These are phyloP conservation scores for Microbotryomycetes sp. DNA, from an alignment of 1,284 basidiomycete species.

Conservation along the genomic window DNA sequence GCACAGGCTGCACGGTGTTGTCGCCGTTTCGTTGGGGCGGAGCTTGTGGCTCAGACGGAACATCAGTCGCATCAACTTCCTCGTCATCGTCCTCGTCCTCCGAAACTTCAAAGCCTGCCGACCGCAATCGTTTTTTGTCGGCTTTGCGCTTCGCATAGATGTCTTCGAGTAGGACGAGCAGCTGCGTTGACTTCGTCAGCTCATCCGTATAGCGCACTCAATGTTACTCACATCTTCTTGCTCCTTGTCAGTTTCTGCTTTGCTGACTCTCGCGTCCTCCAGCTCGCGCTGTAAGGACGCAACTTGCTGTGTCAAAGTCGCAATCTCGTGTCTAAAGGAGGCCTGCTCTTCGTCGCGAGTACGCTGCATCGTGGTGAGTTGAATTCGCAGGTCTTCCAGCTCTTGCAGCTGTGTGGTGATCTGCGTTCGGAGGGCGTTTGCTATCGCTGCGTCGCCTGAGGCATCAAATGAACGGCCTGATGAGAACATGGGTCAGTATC, in stretches of 20 bases:
- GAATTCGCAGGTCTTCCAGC: conserved; percentile 51
- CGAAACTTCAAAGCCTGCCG: conserved; percentile 66
- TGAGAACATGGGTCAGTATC: conserved; percentile 2
- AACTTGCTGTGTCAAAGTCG: conserved; percentile 40
- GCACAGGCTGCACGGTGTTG: no score
- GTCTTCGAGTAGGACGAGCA: conserved; percentile 89
- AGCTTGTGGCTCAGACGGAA: conserved; percentile 22
- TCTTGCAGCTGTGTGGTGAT: conserved; percentile 71
- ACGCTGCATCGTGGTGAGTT: conserved; percentile 41
- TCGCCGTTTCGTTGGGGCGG: not conserved
- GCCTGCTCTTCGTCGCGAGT: conserved; percentile 34
- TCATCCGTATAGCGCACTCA: conserved; percentile 80
- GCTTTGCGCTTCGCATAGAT: conserved; percentile 70
- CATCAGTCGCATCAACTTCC: conserved; percentile 64
- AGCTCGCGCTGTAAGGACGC: conserved; percentile 34
- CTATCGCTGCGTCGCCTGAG: conserved; percentile 67
- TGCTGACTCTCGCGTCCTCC: conserved; percentile 33
- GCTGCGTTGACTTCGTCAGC: conserved; percentile 61
- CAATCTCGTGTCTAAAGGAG: conserved; percentile 34
- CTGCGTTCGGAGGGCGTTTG: conserved; percentile 69
- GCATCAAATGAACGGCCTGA: conserved; percentile 51
- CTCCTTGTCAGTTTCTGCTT: conserved; percentile 49
- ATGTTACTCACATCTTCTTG: conserved; percentile 48
- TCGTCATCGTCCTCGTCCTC: conserved; percentile 70
- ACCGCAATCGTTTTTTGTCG: conserved; percentile 70